Percentiles rank a stretch among this genome's conserved stretches.
Evolutionary conservation across 441 rosid species (phyloP).

Genomic region (Eutrema salsugineum): DNA sequence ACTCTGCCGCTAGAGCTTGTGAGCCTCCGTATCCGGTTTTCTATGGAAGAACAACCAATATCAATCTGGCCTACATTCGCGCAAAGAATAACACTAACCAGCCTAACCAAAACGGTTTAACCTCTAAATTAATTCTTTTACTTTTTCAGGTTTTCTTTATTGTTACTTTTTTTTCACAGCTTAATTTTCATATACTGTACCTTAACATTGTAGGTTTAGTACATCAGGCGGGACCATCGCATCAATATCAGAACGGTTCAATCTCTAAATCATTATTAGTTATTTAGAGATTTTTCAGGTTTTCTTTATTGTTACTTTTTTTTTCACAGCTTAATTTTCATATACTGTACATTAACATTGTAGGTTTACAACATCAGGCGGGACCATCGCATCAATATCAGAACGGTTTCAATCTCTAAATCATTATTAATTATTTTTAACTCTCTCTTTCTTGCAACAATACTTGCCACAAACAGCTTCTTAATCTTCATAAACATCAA

Average conservation of each 20-base stretch:
- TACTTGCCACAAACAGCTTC: background rate
- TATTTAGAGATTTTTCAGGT: background rate
- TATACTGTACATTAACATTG: background rate
- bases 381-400: background rate
- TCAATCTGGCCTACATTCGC: background rate
- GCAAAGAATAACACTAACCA: background rate
- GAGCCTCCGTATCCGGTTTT: background rate
- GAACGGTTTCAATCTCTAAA: background rate
- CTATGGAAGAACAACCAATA: constrained; percentile 7
- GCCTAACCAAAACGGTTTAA: background rate
- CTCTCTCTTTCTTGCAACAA: background rate
- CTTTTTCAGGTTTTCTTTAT: background rate
- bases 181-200: background rate
- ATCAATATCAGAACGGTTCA: background rate
- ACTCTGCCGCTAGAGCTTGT: background rate
- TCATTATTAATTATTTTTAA: background rate
- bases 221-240: background rate
- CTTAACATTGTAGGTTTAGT: background rate
- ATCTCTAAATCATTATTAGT: background rate
- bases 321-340: background rate
- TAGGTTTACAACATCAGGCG: background rate
- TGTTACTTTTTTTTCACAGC: background rate
- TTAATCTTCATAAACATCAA: background rate
- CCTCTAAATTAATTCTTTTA: background rate
- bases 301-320: background rate